Percentiles rank a stretch among this genome's conserved stretches.
Evolutionary conservation across 805 yeast genomes (phyloP).

Genomic region (Ogataea saltuana): DNA sequence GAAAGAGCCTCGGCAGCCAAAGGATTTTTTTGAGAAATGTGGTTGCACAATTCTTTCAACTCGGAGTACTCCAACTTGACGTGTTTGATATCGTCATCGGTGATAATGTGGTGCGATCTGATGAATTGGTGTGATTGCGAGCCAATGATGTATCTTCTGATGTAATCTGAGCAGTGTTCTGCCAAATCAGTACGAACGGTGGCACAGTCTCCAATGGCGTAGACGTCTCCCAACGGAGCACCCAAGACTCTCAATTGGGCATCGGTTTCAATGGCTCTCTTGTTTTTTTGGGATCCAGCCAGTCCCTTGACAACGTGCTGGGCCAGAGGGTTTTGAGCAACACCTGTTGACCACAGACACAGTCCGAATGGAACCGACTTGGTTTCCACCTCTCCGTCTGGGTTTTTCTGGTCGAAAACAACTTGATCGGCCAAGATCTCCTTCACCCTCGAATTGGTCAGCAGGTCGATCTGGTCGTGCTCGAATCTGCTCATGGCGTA

Average conservation of each 20-base stretch:
- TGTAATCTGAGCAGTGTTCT: constrained; percentile 52
- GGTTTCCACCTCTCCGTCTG: constrained; percentile 40
- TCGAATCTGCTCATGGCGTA: constrained; percentile 65
- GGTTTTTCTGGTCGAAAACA: constrained; percentile 52
- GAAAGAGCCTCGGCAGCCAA: constrained; percentile 57
- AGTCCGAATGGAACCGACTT: constrained; percentile 65
- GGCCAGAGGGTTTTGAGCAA: constrained; percentile 64
- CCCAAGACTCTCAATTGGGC: constrained; percentile 70
- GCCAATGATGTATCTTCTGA: constrained; percentile 47
- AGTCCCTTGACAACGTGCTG: constrained; percentile 53
- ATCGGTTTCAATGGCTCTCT: constrained; percentile 75
- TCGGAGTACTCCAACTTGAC: constrained; percentile 49
- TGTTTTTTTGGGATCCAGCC: constrained; percentile 52
- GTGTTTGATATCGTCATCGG: constrained; percentile 53
- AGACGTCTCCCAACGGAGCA: constrained; percentile 65
- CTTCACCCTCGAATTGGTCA: constrained; percentile 64
- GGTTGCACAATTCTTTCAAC: constrained; percentile 47
- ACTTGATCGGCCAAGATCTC: constrained; percentile 58
- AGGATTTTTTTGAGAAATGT: constrained; percentile 54
- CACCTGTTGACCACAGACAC: constrained; percentile 78
- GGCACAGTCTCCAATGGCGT: constrained; percentile 73
- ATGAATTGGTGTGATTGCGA: constrained; percentile 41
- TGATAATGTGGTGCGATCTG: constrained; percentile 35
- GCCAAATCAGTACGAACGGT: constrained; percentile 63
- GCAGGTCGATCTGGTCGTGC: constrained; percentile 61